Percentiles rank a stretch among this genome's conserved stretches.
Evolutionary conservation across 306 rosid species (phyloP).

Genomic region (Prunus davidiana): DNA sequence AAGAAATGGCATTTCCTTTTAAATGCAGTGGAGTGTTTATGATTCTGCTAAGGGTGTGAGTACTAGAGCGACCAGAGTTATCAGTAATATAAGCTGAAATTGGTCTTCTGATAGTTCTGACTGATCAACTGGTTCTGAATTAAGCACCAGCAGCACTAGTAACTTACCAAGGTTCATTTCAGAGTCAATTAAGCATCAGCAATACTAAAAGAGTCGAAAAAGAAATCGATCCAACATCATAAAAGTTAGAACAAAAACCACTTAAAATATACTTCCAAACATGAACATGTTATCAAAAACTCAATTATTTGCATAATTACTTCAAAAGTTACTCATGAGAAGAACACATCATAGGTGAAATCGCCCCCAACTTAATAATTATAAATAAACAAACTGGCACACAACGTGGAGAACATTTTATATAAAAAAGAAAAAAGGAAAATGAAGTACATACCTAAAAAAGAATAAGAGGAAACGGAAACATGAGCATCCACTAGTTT

Average conservation of each 20-base stretch:
- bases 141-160: not conserved
- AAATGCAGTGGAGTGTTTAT: not conserved
- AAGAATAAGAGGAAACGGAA: not conserved
- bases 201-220: too few species aligned
- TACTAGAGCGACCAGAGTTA: not conserved
- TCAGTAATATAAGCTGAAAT: not conserved
- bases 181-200: not conserved
- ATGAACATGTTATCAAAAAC: not conserved
- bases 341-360: not conserved
- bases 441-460: not conserved
- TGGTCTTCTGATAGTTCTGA: not conserved
- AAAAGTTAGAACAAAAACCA: not conserved
- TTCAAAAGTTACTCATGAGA: not conserved
- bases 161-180: conserved; percentile 1
- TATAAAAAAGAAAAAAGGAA: not conserved
- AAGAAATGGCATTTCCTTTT: not conserved
- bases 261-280: not conserved
- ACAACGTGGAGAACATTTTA: not conserved
- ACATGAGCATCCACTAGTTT: conserved; percentile 4
- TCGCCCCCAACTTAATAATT: not conserved
- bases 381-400: not conserved
- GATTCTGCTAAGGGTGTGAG: not conserved
- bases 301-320: not conserved
- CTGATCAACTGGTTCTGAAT: not conserved
- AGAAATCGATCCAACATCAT: not conserved